Evolutionary conservation across 140 eudicot genomes (phyloP).

Genomic region (Cichorium intybus): DNA sequence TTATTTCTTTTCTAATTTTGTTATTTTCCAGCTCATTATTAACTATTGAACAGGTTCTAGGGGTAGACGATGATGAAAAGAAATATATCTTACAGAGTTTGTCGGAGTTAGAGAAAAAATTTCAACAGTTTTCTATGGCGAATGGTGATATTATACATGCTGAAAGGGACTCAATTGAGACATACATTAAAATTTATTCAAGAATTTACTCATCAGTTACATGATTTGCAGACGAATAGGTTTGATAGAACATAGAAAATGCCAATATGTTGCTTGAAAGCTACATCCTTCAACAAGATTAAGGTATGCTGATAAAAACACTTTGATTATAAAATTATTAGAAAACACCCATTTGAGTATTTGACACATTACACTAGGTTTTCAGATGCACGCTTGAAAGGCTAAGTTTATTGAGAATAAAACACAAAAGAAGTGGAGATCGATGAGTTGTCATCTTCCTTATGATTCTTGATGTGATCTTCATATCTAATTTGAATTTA

Average conservation of each 20-base stretch:
- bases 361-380: neutral
- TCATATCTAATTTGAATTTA: constrained; percentile 13
- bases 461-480: constrained; percentile 20
- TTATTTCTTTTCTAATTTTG: neutral
- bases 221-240: constrained; percentile 49
- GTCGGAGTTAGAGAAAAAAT: constrained; percentile 47
- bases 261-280: constrained; percentile 25
- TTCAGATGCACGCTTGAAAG: constrained; percentile 21
- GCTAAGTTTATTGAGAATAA: neutral
- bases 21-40: constrained; percentile 65
- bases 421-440: constrained; percentile 14
- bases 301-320: constrained; percentile 18
- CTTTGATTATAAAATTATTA: neutral
- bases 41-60: constrained; percentile 34
- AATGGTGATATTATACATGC: too few relatives aligned
- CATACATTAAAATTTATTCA: constrained; percentile 35
- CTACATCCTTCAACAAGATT: constrained; percentile 12
- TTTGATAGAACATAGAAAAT: constrained; percentile 42
- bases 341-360: constrained; percentile 37
- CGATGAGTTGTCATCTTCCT: constrained; percentile 16
- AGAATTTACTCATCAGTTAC: constrained; percentile 55
- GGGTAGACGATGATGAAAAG: constrained; percentile 46
- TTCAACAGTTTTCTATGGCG: constrained; percentile 24
- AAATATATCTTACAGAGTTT: constrained; percentile 42
- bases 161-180: neutral